Evolutionary conservation across 768 basidiomycete genomes (phyloP), one percentile per base, ranked within the genome.

Genomic region (Cytidiella melzeri): DNA sequence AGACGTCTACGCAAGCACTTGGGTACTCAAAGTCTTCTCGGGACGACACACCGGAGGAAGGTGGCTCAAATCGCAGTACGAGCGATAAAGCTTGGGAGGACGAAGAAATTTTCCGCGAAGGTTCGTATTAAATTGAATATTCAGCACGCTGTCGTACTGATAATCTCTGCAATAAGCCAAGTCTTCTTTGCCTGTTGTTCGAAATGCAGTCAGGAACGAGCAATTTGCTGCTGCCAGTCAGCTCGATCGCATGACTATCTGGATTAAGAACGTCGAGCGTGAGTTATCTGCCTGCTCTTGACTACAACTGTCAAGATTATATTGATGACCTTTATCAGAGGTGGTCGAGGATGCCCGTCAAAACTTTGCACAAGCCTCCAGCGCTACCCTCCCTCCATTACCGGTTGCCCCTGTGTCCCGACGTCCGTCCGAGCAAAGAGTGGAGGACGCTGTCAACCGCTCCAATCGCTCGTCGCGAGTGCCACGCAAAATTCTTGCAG

Each of bases 241-340:
- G 43, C 53, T 69, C 2, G 87, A 92, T 56, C 73, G 88, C 45
- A 82, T 92, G 84, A 75, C 80, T 1, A 68, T 84, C 45, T 92
- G 90, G 90, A 84, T 89, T 67, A 77, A 77, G 56, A 87, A 81
- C 51, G 85, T 90, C 13, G 88, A 92, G 67, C 84, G 89, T 90
- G 63, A 61, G 87, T 77, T 7, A 9, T 30, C 23, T 9, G 4
- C 3, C 21, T 7, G 13, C 38, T 5, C 37, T 15, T 39, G 4
- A 13, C 20, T 37, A 15, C 23, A 19, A 30, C 5, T n/a, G 18
- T 5, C 38, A 21, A 12, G 24, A 11, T n/a, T 23, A 23, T 50
- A 41, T n/a, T 52, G 42, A 12, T 37, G 20, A 2, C 41, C 18
- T 25, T 41, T 21, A 20, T 38, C 64, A 91, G 88, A 79, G 69